Conservation (phyloP, 345 rosid species). For the Clausena lansium region DNA sequence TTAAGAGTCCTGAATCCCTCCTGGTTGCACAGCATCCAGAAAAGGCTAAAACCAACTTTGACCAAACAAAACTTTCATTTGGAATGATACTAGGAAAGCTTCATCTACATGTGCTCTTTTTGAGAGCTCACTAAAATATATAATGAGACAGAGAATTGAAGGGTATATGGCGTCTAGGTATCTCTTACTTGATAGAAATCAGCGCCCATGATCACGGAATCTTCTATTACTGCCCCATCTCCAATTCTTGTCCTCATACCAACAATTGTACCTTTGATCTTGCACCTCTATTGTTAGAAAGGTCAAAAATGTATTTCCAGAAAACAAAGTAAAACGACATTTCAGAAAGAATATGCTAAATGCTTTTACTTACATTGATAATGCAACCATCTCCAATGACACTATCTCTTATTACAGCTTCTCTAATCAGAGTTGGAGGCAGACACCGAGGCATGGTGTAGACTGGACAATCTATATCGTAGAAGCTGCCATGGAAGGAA, state of each 20-base stretch:
- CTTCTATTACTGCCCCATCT: slow-evolving; percentile 58
- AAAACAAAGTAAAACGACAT: slow-evolving; percentile 1
- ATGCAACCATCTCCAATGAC: slow-evolving; percentile 82
- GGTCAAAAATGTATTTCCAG: slow-evolving; percentile 11
- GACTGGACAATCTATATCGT: slow-evolving; percentile 48
- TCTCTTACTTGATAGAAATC: slow-evolving; percentile 65
- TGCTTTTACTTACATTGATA: slow-evolving; percentile 53
- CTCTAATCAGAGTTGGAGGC: slow-evolving; percentile 62
- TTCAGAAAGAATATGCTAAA: slow-evolving; percentile 5
- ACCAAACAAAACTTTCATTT: not conserved
- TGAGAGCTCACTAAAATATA: not conserved
- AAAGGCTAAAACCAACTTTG: not conserved
- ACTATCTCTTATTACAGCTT: slow-evolving; percentile 55
- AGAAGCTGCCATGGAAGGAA: slow-evolving; percentile 48
- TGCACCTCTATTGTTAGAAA: slow-evolving; percentile 62
- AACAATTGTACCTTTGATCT: slow-evolving; percentile 63
- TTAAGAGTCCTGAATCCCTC: not conserved
- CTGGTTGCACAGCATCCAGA: not conserved
- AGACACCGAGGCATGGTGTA: slow-evolving; percentile 68
- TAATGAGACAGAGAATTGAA: not conserved
- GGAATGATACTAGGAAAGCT: not conserved
- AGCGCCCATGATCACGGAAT: slow-evolving; percentile 76
- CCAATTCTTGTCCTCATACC: slow-evolving; percentile 78
- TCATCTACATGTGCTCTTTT: not conserved
- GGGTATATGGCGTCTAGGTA: not conserved